Conservation (phyloP, 768 basidiomycete species). For the Phanerochaete carnosa region DNA sequence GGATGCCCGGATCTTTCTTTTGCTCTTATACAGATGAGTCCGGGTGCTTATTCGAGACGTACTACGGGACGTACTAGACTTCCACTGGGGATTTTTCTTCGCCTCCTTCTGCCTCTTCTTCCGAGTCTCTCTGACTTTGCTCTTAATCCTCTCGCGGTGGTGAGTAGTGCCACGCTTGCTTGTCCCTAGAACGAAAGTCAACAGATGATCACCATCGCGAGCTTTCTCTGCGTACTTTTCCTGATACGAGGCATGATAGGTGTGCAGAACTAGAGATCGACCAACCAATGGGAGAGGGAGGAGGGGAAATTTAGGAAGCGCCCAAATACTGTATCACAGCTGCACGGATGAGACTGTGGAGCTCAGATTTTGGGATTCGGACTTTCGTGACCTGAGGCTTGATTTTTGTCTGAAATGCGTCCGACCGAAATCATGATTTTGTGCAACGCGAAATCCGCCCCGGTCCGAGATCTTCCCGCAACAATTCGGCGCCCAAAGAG, state of each 20-base stretch:
- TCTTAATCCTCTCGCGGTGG: conserved; percentile 67
- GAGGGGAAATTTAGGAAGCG: conserved; percentile 6
- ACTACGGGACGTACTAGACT: conserved; percentile 62
- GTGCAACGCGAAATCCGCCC: too few species aligned
- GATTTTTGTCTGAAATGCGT: too few species aligned
- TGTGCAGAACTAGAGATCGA: neutral
- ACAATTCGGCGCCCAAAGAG: too few species aligned
- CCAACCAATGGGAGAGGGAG: neutral
- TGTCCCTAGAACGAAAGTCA: conserved; percentile 54
- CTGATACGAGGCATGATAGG: conserved; percentile 60
- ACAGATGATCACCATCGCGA: neutral
- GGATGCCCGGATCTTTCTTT: conserved; percentile 90
- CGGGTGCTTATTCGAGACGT: conserved; percentile 1
- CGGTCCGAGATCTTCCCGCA: too few species aligned
- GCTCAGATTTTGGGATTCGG: too few species aligned
- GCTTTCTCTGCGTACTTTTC: conserved; percentile 46
- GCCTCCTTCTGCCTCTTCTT: conserved; percentile 73
- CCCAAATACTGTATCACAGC: neutral
- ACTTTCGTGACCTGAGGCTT: too few species aligned
- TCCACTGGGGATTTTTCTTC: conserved; percentile 84
- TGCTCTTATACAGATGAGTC: conserved; percentile 45
- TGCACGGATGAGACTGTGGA: too few species aligned
- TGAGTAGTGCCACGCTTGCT: conserved; percentile 76
- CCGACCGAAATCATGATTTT: too few species aligned
- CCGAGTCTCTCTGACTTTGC: conserved; percentile 72